These are phyloP conservation scores for Astrephomene gubernaculifera DNA, from an alignment of 139 green algal species.

Conservation along the genomic window DNA sequence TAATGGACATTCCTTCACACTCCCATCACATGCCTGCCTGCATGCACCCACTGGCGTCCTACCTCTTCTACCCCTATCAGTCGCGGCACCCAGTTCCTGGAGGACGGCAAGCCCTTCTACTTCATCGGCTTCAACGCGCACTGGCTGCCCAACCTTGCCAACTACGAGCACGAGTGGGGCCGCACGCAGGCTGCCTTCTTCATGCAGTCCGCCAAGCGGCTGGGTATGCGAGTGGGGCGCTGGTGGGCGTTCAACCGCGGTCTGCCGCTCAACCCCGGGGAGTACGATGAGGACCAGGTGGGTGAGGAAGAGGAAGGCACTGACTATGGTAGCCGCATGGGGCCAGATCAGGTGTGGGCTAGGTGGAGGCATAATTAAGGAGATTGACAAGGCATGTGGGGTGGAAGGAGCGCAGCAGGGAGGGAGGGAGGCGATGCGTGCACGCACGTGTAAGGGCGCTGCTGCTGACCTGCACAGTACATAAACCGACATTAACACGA, in stretches of 20 bases:
- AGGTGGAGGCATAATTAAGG: no score
- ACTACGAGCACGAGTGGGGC: conserved; percentile 32
- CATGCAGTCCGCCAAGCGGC: conserved; percentile 31
- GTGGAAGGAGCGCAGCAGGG: no score
- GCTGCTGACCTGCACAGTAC: no score
- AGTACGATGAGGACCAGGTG: conserved; percentile 60
- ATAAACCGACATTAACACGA: no score
- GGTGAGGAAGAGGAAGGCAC: no score
- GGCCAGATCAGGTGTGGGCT: no score
- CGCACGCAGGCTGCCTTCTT: conserved; percentile 15
- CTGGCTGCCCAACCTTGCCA: conserved; percentile 30
- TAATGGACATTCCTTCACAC: not conserved
- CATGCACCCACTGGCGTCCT: not conserved
- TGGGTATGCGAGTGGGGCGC: conserved; percentile 52
- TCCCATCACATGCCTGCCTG: no score
- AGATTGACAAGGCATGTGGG: no score
- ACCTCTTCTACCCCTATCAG: not conserved
- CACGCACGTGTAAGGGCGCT: no score
- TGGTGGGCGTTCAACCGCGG: conserved; percentile 55
- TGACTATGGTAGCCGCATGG: no score
- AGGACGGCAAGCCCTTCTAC: conserved; percentile 36
- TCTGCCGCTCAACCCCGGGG: conserved; percentile 11
- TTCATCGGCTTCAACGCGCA: conserved; percentile 46
- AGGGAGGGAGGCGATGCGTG: no score
- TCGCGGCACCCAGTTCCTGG: conserved; percentile 27